A percentile compares a stretch with the other conserved stretches of the same genome.
Evolutionary conservation across 768 basidiomycete species (phyloP).

Genomic region (Amanita exitialis): DNA sequence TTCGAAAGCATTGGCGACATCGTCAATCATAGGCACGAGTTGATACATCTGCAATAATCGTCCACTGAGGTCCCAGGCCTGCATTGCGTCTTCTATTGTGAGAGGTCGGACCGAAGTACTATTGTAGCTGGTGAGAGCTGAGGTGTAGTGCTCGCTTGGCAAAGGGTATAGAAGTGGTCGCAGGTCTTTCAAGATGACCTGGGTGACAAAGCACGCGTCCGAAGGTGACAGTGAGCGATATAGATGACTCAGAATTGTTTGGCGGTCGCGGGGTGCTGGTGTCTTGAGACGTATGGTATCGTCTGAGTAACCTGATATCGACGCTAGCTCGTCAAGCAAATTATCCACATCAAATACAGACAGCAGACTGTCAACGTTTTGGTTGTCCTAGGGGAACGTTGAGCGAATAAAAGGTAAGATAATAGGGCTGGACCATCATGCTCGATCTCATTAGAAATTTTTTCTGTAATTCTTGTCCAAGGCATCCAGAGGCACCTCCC

Average conservation of each 20-base stretch:
- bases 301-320: constrained; percentile 52
- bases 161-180: constrained; percentile 71
- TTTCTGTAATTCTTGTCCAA: constrained; percentile 55
- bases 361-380: constrained; percentile 17
- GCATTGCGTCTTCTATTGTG: constrained; percentile 56
- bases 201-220: constrained; percentile 64
- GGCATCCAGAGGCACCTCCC: constrained; percentile 45
- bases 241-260: constrained; percentile 39
- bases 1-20: constrained; percentile 38
- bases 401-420: constrained; percentile 20
- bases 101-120: constrained; percentile 45
- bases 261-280: constrained; percentile 19
- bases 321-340: constrained; percentile 69
- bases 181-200: constrained; percentile 84
- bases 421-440: neutral
- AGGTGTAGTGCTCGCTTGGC: constrained; percentile 35
- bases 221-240: constrained; percentile 50
- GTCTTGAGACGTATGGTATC: constrained; percentile 27
- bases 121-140: constrained; percentile 46
- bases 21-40: constrained; percentile 47
- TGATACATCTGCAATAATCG: constrained; percentile 44
- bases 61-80: constrained; percentile 55
- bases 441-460: constrained; percentile 21
- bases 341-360: constrained; percentile 45
- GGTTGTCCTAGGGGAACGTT: neutral